Evolutionary conservation across 768 basidiomycete genomes (phyloP).

Genomic region (Agrocybe praecox): DNA sequence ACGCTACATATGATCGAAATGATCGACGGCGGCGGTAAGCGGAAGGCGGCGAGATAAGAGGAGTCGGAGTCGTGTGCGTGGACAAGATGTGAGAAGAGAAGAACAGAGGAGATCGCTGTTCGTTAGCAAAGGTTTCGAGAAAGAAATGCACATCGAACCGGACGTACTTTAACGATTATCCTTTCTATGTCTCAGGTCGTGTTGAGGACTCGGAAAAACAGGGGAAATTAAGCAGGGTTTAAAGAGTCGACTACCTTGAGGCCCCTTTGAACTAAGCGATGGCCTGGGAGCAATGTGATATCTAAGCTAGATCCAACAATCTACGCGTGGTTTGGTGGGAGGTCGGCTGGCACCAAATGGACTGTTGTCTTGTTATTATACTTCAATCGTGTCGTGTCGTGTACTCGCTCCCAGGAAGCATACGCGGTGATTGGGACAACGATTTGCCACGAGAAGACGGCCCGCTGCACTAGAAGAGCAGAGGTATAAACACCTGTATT

Average conservation of each 20-base stretch:
- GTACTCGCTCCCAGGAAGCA: background rate
- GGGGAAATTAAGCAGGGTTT: background rate
- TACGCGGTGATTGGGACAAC: background rate
- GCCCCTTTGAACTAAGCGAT: background rate
- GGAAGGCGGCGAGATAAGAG: background rate
- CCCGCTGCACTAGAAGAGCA: background rate
- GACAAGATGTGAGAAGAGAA: background rate
- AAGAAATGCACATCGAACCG: background rate
- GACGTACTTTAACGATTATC: background rate
- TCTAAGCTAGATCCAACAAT: background rate
- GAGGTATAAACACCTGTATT: background rate
- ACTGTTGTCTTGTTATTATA: background rate
- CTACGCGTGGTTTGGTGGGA: background rate
- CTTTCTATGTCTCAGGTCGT: background rate
- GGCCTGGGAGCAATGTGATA: background rate
- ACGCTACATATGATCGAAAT: background rate
- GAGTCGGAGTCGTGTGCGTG: background rate
- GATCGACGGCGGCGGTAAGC: background rate
- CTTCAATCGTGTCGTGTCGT: background rate
- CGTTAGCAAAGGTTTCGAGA: background rate
- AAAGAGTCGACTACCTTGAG: background rate
- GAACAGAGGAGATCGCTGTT: background rate
- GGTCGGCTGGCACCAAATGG: background rate
- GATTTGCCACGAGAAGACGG: background rate
- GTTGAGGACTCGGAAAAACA: background rate